Evolutionary conservation across 1,284 basidiomycete genomes (phyloP).

Genomic region (Melanopsichium pennsylvanicum): DNA sequence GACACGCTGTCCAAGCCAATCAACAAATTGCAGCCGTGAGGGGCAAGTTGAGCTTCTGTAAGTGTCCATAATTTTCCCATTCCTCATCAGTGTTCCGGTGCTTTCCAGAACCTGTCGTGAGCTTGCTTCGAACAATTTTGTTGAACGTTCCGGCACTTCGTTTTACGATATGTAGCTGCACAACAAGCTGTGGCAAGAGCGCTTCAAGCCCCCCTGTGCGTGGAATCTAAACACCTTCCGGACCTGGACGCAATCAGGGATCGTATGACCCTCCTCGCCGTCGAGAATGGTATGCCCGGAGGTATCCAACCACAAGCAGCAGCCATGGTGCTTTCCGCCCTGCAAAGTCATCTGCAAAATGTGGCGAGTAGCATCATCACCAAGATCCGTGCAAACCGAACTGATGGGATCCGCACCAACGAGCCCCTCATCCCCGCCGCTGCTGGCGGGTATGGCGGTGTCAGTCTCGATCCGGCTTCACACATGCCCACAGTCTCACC

Average conservation of each 20-base stretch:
- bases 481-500: no score
- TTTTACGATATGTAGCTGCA: slow-evolving; percentile 43
- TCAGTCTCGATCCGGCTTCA: slow-evolving; percentile 18
- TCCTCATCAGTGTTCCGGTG: slow-evolving; percentile 4
- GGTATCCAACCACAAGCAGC: slow-evolving; percentile 66
- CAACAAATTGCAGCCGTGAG: slow-evolving; percentile 49
- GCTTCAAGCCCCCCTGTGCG: slow-evolving; percentile 60
- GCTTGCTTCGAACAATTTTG: slow-evolving; percentile 22
- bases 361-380: slow-evolving; percentile 57
- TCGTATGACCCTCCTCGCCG: slow-evolving; percentile 66
- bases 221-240: slow-evolving; percentile 66
- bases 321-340: slow-evolving; percentile 62
- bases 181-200: slow-evolving; percentile 59
- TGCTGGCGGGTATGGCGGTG: slow-evolving; percentile 12
- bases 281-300: slow-evolving; percentile 64
- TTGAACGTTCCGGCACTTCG: slow-evolving; percentile 19
- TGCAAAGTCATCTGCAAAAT: slow-evolving; percentile 63
- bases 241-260: slow-evolving; percentile 66
- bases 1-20: slow-evolving; percentile 43
- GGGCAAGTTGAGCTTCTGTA: slow-evolving; percentile 47
- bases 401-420: slow-evolving; percentile 49
- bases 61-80: slow-evolving; percentile 14
- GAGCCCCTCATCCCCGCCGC: slow-evolving; percentile 32
- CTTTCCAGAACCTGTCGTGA: slow-evolving; percentile 10
- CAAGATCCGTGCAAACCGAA: slow-evolving; percentile 56